Base-by-base conservation (phyloP, 2,329 filamentous ascomycete species). In the Pseudogymnoascus sp. region DNA sequence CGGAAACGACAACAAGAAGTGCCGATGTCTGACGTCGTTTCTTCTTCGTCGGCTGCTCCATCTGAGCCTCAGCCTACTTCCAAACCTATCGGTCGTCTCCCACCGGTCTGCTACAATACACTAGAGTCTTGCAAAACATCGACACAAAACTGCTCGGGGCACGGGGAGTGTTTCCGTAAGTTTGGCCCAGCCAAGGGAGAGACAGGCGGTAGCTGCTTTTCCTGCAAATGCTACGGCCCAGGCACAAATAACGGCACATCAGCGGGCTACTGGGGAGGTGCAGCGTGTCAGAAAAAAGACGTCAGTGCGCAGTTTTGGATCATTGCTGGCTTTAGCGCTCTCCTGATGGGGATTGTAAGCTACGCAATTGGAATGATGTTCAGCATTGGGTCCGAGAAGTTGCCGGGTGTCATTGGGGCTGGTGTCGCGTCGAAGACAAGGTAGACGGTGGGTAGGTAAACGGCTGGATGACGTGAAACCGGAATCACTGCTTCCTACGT, bases 381-480 rank as follows among this genome's bases (percentile, higher is more conserved):
- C 75, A 87, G 79, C 65, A 89, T 97, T 70, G 94, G 93, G 35
- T 84, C 89, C 73, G 87, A 96, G 78, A 88, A 92, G 76, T 79
- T 97, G 66, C 94, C 94, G 0, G 92, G 92, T 69, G 93, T 99
- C 7, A 92, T 99, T 74, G 91, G 92, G n/a, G 94, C 94, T 58
- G 94, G 94, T 66, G 93, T 99, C 37, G 89, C 88, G 66, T 84
- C 86, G 35, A 91, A 87, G 75, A 42, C 67, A 27, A 70, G 71
- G 65, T 72, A 69, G 63, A 31, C 12, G 58, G 25, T 39, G 58
- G 36, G 58, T 25, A 18, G 25, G 37, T 37, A 40, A 59, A 59
- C 35, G 58, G 33, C 35, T 27, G 33, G 58, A 59, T 40, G 58
- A 59, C 33, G 58, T 37, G 33, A 39, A 59, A 40, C 48, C 48